Conservation (phyloP, 2,329 filamentous ascomycete species). For the Pestalotiopsis sp. region DNA sequence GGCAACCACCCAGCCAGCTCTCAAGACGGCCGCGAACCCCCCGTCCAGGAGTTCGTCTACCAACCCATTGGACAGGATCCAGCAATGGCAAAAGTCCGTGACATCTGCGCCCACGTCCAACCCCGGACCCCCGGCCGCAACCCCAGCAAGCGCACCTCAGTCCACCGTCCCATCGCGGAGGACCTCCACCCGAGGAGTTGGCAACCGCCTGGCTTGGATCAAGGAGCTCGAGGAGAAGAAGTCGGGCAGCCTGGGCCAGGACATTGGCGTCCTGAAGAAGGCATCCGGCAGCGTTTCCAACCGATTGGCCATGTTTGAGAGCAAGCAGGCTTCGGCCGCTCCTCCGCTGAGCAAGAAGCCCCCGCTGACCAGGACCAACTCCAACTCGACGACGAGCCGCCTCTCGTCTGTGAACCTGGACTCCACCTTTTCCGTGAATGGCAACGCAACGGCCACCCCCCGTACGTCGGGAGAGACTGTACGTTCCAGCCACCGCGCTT, state of each 20-base stretch:
- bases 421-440: slow-evolving; percentile 14
- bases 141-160: not conserved
- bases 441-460: slow-evolving; percentile 14
- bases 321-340: slow-evolving; percentile 2
- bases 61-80: slow-evolving; percentile 17
- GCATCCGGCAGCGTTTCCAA: slow-evolving; percentile 17
- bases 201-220: slow-evolving; percentile 22
- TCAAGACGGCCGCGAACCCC: not conserved
- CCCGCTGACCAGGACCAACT: slow-evolving; percentile 18
- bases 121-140: not conserved
- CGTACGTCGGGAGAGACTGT: slow-evolving; percentile 20
- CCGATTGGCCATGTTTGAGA: slow-evolving; percentile 21
- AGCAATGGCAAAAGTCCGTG: slow-evolving; percentile 19
- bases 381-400: slow-evolving; percentile 21
- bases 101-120: slow-evolving; percentile 14
- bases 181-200: slow-evolving; percentile 12
- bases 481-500: slow-evolving; percentile 18
- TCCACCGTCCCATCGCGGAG: slow-evolving; percentile 11
- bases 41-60: slow-evolving; percentile 12
- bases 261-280: slow-evolving; percentile 18
- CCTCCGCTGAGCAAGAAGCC: slow-evolving; percentile 6
- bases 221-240: slow-evolving; percentile 22
- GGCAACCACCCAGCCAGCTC: not conserved
- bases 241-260: slow-evolving; percentile 13
- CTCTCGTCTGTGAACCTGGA: slow-evolving; percentile 18